Percentiles rank a stretch among this genome's conserved stretches.
These are phyloP conservation scores for Apiosordaria backusii DNA, from an alignment of 495 filamentous ascomycete genomes.

Conservation along the genomic window DNA sequence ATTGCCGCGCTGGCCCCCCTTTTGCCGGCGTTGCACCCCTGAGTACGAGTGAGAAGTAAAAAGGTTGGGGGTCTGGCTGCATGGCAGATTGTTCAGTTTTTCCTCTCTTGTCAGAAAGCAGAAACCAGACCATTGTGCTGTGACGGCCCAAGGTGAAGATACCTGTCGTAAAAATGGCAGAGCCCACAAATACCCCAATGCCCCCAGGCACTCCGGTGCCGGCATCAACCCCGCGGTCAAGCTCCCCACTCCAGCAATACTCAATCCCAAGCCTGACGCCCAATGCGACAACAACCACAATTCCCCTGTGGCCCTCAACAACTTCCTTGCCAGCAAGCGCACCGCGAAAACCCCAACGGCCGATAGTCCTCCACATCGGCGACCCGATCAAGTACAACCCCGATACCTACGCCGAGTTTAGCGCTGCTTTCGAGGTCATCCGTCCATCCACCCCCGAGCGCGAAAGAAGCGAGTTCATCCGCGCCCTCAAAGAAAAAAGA, in stretches of 20 bases:
- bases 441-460: conserved; percentile 50
- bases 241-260: conserved; percentile 37
- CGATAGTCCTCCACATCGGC: conserved; percentile 62
- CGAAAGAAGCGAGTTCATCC: conserved; percentile 55
- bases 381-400: conserved; percentile 67
- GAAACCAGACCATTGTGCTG: neutral
- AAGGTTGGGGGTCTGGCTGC: neutral
- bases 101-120: neutral
- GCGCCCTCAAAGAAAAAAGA: conserved; percentile 56
- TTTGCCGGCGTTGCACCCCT: neutral
- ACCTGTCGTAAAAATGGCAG: conserved; percentile 35
- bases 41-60: neutral
- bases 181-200: conserved; percentile 49
- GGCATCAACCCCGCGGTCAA: conserved; percentile 40
- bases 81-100: neutral
- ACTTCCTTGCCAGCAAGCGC: neutral
- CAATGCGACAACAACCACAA: conserved; percentile 21
- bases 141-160: neutral
- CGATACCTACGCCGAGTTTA: conserved; percentile 54
- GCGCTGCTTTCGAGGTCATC: conserved; percentile 55
- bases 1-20: neutral
- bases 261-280: conserved; percentile 23
- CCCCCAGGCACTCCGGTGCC: conserved; percentile 43
- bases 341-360: conserved; percentile 14
- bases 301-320: conserved; percentile 12